phyloP scores from a whole-genome alignment of 805 yeast genomes.

The Starmerella sirachaensis region DNA sequence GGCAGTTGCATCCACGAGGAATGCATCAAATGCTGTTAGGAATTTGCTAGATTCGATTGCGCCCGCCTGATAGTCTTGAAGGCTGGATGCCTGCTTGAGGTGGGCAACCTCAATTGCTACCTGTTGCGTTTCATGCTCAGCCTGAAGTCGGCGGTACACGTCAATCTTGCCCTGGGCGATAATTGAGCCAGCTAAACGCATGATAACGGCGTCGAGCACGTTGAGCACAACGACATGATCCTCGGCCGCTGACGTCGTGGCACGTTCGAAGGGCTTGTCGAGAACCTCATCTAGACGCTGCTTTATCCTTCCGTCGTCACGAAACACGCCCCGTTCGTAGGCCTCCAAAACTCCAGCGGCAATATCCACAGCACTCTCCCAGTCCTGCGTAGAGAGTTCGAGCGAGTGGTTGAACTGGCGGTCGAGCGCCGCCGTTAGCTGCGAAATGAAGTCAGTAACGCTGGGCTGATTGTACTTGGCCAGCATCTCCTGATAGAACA shows the following conservation, averaged over 20 bases:
- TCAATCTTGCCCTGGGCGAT: slow-evolving; percentile 26
- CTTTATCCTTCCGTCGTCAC: slow-evolving; percentile 13
- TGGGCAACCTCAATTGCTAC: slow-evolving; percentile 22
- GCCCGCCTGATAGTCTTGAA: slow-evolving; percentile 10
- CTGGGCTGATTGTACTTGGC: slow-evolving; percentile 32
- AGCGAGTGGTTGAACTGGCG: slow-evolving; percentile 44
- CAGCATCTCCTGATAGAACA: slow-evolving; percentile 57
- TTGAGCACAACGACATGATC: slow-evolving; percentile 28
- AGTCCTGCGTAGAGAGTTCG: slow-evolving; percentile 35
- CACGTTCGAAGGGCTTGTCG: slow-evolving; percentile 27
- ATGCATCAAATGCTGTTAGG: slow-evolving; percentile 24
- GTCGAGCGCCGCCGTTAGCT: slow-evolving; percentile 30
- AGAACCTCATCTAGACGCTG: slow-evolving; percentile 25
- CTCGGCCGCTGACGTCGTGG: slow-evolving; percentile 18
- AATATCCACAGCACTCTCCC: slow-evolving; percentile 36
- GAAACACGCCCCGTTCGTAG: slow-evolving; percentile 28
- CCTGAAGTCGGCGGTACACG: slow-evolving; percentile 22
- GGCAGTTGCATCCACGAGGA: slow-evolving; percentile 28
- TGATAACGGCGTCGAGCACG: slow-evolving; percentile 28
- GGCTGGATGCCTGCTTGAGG: slow-evolving; percentile 22
- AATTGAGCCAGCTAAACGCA: slow-evolving; percentile 25
- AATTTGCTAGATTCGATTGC: slow-evolving; percentile 9
- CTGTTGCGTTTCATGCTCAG: slow-evolving; percentile 24
- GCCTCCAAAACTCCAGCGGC: slow-evolving; percentile 46
- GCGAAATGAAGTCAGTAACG: slow-evolving; percentile 21